Base-by-base conservation (phyloP, 78 protist genomes). In the Chrysochromulina parva region DNA sequence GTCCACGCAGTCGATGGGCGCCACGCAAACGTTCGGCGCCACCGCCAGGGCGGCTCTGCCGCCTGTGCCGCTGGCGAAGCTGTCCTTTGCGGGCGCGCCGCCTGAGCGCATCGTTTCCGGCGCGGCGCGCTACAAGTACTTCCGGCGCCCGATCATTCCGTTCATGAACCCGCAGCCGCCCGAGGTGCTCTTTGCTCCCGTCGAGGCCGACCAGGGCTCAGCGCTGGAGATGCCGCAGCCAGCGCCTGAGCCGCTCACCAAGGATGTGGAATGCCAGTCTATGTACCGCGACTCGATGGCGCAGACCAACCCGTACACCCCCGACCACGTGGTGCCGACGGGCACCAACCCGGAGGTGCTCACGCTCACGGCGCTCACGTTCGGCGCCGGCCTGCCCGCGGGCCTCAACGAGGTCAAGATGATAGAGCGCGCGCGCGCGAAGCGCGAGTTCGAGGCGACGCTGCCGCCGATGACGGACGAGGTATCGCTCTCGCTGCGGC, bases 261-360 rank as follows among this genome's bases (percentile, higher is more conserved):
- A 20, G 86, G 52, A 48, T 0, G 91, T 54, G 17, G 91, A 26
- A 24, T 47, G 62, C 1, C 94, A 93, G 90, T 74, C 95, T 14
- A 88, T 55, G 58, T 92, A 90, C 86, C 76, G 97, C 6, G 98
- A 97, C 26, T 6, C n/a, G 6, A 97, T 94, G 17, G 38, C 92
- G 28, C 98, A 97, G 89, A 97, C 98, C 16, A 96, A 94, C 74
- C 98, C 98, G 22, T 97, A 87, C 93, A 94, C 96, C 17, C 97
- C 98, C 7, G 96, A 94, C 71, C 94, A 93, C 90, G 19, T 71
- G 19, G 80, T 90, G 22, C 80, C 19, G 0, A 50, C 52, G 38
- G 96, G 95, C 6, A 17, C 80, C 28, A 66, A 92, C 26, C 98
- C 98, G 0, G 97, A 97, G 84, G 57, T 97, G 38, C 94, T 96